These are phyloP conservation scores for Boletellus emodensis DNA, from an alignment of 768 basidiomycete species.

Conservation along the genomic window DNA sequence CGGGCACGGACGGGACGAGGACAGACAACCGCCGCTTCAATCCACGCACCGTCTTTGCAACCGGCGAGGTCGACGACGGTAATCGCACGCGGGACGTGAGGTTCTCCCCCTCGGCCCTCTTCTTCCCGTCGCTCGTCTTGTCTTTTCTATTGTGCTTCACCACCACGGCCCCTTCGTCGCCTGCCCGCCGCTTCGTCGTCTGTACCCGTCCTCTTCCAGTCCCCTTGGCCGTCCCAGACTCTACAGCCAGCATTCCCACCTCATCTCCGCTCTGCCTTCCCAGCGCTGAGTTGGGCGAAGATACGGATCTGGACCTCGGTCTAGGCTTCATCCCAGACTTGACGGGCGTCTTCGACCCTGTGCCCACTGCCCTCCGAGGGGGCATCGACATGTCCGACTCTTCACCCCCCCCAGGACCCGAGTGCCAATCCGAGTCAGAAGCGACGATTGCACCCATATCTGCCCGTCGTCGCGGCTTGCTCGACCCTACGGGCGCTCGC, in stretches of 20 bases:
- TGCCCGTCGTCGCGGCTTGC: neutral
- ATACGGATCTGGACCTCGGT: slow-evolving; percentile 11
- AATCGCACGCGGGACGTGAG: neutral
- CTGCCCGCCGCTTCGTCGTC: neutral
- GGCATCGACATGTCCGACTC: slow-evolving; percentile 9
- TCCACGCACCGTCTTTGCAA: neutral
- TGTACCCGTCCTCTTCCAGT: neutral
- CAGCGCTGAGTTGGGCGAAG: neutral
- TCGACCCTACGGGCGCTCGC: neutral
- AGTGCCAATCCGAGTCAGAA: slow-evolving; percentile 2
- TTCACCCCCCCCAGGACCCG: neutral
- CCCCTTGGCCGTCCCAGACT: neutral
- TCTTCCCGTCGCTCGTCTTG: neutral
- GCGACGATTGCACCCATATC: neutral
- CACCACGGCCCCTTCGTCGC: neutral
- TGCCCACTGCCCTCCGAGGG: slow-evolving; percentile 2
- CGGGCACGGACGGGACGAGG: slow-evolving; percentile 24
- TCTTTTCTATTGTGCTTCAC: slow-evolving; percentile 1
- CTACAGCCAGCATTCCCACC: neutral
- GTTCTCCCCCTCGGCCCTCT: neutral
- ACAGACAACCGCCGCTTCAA: slow-evolving; percentile 28
- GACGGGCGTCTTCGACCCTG: slow-evolving; percentile 16
- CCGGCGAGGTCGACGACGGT: slow-evolving; percentile 3
- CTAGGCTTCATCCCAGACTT: slow-evolving; percentile 28
- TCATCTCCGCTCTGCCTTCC: slow-evolving; percentile 2